Conservation (phyloP, 2,329 filamentous ascomycete species). For the Penicillium nordicum region DNA sequence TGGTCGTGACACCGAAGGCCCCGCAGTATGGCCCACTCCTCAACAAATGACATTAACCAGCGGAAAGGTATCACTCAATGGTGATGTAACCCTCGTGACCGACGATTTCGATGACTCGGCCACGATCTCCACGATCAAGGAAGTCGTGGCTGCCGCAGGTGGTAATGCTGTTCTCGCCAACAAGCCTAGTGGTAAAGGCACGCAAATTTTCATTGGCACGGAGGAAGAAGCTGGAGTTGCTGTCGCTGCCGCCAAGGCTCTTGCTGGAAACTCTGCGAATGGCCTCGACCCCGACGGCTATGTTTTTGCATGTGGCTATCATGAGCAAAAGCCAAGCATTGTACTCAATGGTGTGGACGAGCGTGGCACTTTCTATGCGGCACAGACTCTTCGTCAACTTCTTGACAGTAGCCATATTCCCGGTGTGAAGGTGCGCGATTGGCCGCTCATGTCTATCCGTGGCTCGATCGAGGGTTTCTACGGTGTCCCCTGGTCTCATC, state of each 20-base stretch:
- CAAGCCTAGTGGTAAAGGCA: neutral
- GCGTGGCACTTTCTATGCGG: neutral
- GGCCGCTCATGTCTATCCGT: constrained; percentile 26
- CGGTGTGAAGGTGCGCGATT: constrained; percentile 18
- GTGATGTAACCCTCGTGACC: neutral
- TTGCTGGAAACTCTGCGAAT: neutral
- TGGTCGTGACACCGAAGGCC: neutral
- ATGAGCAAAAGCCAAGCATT: neutral
- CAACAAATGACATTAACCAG: neutral
- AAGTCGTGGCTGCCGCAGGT: neutral
- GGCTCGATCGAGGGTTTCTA: constrained; percentile 26
- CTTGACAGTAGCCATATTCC: neutral
- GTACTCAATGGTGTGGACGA: neutral
- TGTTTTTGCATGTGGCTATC: neutral
- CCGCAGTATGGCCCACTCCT: neutral
- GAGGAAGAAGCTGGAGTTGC: neutral
- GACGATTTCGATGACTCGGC: neutral
- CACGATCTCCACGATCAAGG: neutral
- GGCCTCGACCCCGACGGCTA: neutral
- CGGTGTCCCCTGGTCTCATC: constrained; percentile 23
- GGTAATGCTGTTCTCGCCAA: neutral
- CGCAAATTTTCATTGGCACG: neutral
- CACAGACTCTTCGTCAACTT: neutral
- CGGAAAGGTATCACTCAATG: neutral
- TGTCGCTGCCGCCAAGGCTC: neutral